These are phyloP conservation scores for Discostella stelligera DNA, from an alignment of 352 stramenopile genomes.

Conservation along the genomic window DNA sequence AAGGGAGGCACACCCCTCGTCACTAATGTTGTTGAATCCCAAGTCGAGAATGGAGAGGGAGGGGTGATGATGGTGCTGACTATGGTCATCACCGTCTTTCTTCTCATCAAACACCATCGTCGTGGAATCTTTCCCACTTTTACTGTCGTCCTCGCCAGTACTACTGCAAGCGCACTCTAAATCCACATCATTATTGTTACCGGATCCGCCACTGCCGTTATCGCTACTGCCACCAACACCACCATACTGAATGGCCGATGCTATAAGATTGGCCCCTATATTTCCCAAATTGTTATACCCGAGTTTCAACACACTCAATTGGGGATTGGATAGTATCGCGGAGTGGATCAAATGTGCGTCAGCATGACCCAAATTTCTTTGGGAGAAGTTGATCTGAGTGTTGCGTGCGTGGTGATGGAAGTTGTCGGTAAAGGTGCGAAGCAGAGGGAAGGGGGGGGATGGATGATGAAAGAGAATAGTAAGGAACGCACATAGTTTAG, in stretches of 20 bases:
- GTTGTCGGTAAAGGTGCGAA: not conserved
- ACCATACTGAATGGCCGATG: constrained; percentile 46
- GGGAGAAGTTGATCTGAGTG: constrained; percentile 75
- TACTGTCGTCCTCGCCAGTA: not conserved
- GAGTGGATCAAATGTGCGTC: constrained; percentile 60
- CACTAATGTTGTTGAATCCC: constrained; percentile 77
- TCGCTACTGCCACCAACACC: constrained; percentile 24
- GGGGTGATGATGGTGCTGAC: constrained; percentile 50
- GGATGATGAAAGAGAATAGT: not conserved
- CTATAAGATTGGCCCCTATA: constrained; percentile 63
- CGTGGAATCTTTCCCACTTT: not conserved
- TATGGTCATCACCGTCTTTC: not conserved
- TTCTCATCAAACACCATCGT: constrained; percentile 5
- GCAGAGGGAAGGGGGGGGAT: constrained; percentile 7
- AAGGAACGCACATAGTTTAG: too few relatives aligned
- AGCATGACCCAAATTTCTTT: constrained; percentile 51
- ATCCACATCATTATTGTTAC: not conserved
- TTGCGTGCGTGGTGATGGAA: not conserved
- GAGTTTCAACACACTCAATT: constrained; percentile 76
- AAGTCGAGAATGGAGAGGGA: constrained; percentile 71
- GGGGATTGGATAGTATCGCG: constrained; percentile 62
- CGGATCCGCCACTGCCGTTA: not conserved
- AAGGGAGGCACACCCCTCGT: constrained; percentile 70
- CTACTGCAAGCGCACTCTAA: too few relatives aligned
- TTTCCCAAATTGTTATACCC: constrained; percentile 77